Base-by-base conservation (phyloP, 331 rosid genomes). In the Acacia pycnantha region DNA sequence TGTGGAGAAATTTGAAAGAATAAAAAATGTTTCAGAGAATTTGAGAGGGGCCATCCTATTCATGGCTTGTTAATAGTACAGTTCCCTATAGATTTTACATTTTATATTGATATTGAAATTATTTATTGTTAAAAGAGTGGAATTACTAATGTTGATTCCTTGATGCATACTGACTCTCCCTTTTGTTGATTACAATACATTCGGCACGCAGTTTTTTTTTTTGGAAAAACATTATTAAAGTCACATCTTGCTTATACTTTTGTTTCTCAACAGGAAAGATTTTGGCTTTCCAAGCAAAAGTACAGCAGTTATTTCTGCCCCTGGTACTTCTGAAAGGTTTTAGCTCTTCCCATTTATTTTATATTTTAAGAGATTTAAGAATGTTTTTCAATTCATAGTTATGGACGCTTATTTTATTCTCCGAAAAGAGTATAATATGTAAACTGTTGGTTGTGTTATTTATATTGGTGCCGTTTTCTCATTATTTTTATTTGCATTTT, bases 311-410 rank as follows among this genome's bases (percentile, higher is more conserved):
- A 64, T 91, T 66, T 76, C 97, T 76, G 86, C 90, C 72, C 46
- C 91, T 79, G 94, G 97, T 77, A 91, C 95, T 82, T 90, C 97
- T 81, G 97, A 96, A 83, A 93, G 99, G 98, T 93, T 53, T 70
- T 70, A 59, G 71, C 79, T 85, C 56, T 84, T 26, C 82, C 26
- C 66, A 51, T 78, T 46, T 80, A 65, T 80, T 69, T 47, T 51
- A 80, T 59, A 64, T 44, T 59, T 76, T 76, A 64, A 82, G 65
- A 73, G 40, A 56, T 64, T 73, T 33, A 35, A 70, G 51, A 64
- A 14, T 29, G 59, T 41, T 75, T 67, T 76, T 43, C 65, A 65
- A 44, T 33, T 51, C 65, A 61, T 50, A 19, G 68, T 77, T 31
- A 27, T 56, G 78, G 16, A 18, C 68, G 31, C 21, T 18, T 6